Evolutionary conservation across 1,139 yeast species (phyloP), one percentile per base, ranked within the genome.

Genomic region (Suhomyces kunorum): DNA sequence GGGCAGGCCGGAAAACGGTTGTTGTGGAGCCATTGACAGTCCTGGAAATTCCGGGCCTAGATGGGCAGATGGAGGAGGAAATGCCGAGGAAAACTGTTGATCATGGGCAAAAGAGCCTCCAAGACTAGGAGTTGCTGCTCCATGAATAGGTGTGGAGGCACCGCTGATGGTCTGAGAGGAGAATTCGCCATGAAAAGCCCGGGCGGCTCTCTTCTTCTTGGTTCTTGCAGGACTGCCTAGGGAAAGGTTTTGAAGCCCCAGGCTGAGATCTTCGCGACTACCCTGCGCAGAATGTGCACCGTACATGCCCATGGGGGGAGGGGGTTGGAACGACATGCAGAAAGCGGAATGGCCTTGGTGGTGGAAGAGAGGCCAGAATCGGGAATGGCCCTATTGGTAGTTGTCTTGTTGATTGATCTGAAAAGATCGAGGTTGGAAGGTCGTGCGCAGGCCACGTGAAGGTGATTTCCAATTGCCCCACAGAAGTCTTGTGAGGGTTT

Each of bases 141-240:
- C n/a, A 2, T 28, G 32, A 2, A 28, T 43, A 15, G 42, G 42
- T 1, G 43, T 40, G 14, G 31, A 32, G 13, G 32, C 8, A 34
- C 45, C 39, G 30, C 44, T n/a, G 11, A 46, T 36, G 3, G 35
- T 34, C 0, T 42, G 39, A n/a, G 52, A 34, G 31, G 46, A 50
- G 42, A 57, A 51, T 14, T 55, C 63, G 17, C 65, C 56, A 46
- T 75, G 80, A 55, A 60, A 70, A 1, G 78, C 80, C 45, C 81
- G 61, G 8, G 64, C 71, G 5, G 74, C 58, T 47, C 78, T 58
- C 51, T 72, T 75, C 48, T 70, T 69, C 52, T 57, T 63, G 24
- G 56, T 33, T 38, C 47, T 49, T 8, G 39, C 14, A 17, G 45
- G 45, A 17, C 48, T 44, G 30, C 34, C 36, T 8, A 46, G 18